Evolutionary conservation across 345 rosid genomes (phyloP).

Genomic region (Euphorbia peplus): DNA sequence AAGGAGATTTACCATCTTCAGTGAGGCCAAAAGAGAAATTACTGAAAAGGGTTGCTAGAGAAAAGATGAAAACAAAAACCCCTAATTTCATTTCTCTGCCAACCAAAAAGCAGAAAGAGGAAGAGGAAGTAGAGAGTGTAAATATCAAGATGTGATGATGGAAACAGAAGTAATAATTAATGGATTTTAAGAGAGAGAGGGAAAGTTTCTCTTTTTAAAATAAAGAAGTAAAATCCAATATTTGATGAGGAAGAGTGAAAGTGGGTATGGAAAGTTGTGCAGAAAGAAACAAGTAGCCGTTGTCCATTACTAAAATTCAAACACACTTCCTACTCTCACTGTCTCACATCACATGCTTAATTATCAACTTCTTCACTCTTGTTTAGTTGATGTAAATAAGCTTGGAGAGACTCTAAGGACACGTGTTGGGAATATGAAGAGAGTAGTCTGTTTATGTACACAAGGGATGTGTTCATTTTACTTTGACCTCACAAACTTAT

Average conservation of each 20-base stretch:
- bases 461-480: not conserved
- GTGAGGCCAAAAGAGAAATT: slow-evolving; percentile 42
- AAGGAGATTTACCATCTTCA: slow-evolving; percentile 52
- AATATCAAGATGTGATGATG: slow-evolving; percentile 22
- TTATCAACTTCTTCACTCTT: slow-evolving; percentile 11
- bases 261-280: slow-evolving; percentile 43
- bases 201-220: not conserved
- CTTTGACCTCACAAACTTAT: slow-evolving; percentile 5
- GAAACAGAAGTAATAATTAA: slow-evolving; percentile 35
- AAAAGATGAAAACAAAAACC: slow-evolving; percentile 26
- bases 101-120: not conserved
- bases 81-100: slow-evolving; percentile 30
- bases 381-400: not conserved
- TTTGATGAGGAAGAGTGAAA: slow-evolving; percentile 35
- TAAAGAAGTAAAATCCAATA: too few species aligned
- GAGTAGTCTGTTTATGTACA: not conserved
- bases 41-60: slow-evolving; percentile 39
- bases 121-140: not conserved
- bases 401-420: not conserved
- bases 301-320: slow-evolving; percentile 44
- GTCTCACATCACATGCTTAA: not conserved
- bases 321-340: slow-evolving; percentile 18
- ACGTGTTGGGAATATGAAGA: not conserved
- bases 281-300: slow-evolving; percentile 44
- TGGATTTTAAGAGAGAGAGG: slow-evolving; percentile 10